Evolutionary conservation across 768 basidiomycete species (phyloP).

Genomic region (Rhizopogon vulgaris): DNA sequence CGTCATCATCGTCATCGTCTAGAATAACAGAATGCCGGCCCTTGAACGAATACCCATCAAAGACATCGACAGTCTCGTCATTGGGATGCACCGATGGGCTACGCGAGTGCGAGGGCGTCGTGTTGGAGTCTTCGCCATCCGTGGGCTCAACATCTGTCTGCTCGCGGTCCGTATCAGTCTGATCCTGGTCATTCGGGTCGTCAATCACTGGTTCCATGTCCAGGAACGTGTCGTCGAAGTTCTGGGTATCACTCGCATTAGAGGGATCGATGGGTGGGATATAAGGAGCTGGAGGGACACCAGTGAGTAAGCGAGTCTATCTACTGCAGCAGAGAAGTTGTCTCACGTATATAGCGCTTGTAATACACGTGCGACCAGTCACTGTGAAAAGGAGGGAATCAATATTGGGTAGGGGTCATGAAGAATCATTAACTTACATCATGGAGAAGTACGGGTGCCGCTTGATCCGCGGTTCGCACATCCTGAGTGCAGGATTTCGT

Average conservation of each 20-base stretch:
- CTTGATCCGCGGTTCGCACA: constrained; percentile 92
- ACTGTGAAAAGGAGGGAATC: constrained; percentile 34
- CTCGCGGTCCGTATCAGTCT: constrained; percentile 59
- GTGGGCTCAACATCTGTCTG: constrained; percentile 66
- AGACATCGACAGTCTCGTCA: constrained; percentile 67
- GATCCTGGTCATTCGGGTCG: constrained; percentile 56
- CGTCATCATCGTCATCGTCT: constrained; percentile 61
- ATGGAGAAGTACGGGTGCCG: constrained; percentile 91
- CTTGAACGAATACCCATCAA: constrained; percentile 93
- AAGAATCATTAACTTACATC: constrained; percentile 52
- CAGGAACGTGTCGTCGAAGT: constrained; percentile 96
- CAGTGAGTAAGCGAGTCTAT: constrained; percentile 8
- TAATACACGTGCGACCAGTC: constrained; percentile 94
- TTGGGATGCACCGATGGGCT: constrained; percentile 59
- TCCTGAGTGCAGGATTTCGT: constrained; percentile 84
- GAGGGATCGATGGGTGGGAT: constrained; percentile 87
- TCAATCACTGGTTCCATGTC: constrained; percentile 93
- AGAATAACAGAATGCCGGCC: constrained; percentile 76
- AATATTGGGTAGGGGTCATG: constrained; percentile 8
- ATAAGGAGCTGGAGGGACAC: constrained; percentile 63
- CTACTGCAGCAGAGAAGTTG: constrained; percentile 7
- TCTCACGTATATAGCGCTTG: constrained; percentile 88
- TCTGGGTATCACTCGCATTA: constrained; percentile 93
- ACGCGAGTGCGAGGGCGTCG: constrained; percentile 77
- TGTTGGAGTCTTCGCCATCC: constrained; percentile 69